Evolutionary conservation across 176 grass and related monocot species (phyloP).

Genomic region (Hyparrhenia diplandra): DNA sequence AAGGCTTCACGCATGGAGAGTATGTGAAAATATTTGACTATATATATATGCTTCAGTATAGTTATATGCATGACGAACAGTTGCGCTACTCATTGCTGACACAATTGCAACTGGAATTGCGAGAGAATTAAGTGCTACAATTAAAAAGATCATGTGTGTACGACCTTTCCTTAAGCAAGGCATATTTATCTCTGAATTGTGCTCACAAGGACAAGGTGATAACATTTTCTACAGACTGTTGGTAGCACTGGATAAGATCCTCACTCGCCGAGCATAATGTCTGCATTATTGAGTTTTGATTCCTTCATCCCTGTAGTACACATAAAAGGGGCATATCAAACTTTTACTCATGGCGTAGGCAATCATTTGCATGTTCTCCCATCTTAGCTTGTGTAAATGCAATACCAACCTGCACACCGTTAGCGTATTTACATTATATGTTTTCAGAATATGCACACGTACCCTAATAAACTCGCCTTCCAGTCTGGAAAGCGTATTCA

Average conservation of each 20-base stretch:
- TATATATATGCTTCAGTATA: too few relatives aligned
- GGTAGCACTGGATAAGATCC: conserved; percentile 2
- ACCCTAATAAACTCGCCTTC: accelerated
- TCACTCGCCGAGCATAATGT: background rate
- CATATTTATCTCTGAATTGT: conserved; percentile 18
- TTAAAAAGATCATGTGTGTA: too few relatives aligned
- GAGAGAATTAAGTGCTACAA: too few relatives aligned
- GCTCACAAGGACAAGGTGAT: too few relatives aligned
- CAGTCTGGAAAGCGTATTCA: background rate
- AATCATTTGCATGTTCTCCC: background rate
- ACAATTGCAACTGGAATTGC: too few relatives aligned
- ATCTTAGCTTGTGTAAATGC: too few relatives aligned
- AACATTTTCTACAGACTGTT: background rate
- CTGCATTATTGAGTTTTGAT: background rate
- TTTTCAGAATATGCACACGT: background rate
- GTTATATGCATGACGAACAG: background rate
- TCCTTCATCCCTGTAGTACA: background rate
- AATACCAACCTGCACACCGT: background rate
- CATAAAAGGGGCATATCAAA: background rate
- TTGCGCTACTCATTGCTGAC: too few relatives aligned
- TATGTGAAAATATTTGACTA: background rate
- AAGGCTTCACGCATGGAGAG: too few relatives aligned
- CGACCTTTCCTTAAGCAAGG: background rate
- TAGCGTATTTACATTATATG: accelerated
- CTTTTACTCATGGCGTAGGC: background rate